Evolutionary conservation across 176 grass and related monocot genomes (phyloP).

Genomic region (Oryza australiensis): DNA sequence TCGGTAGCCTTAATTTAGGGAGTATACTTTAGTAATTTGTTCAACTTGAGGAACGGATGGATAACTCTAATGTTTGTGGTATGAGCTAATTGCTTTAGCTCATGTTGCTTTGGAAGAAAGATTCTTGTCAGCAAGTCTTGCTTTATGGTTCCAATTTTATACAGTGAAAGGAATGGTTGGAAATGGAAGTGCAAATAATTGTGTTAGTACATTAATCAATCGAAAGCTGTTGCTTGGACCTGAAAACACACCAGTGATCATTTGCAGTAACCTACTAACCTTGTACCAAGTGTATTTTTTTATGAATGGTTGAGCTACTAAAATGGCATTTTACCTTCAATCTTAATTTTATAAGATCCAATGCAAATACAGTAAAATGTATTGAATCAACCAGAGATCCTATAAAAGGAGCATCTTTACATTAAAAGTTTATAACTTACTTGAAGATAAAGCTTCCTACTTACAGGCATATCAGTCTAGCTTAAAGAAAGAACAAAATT

Average conservation of each 20-base stretch:
- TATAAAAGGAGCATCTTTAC: not conserved
- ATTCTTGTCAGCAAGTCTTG: not conserved
- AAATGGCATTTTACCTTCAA: not conserved
- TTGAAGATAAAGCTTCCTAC: not conserved
- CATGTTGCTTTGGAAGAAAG: not conserved
- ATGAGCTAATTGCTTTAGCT: not conserved
- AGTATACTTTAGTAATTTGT: not conserved
- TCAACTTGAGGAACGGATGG: not conserved
- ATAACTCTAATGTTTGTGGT: not conserved
- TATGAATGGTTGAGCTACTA: not conserved
- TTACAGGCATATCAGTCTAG: not conserved
- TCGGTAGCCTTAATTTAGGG: not conserved
- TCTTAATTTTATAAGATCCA: not conserved
- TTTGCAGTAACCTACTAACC: not conserved
- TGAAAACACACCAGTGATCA: not conserved
- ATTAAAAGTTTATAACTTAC: not conserved
- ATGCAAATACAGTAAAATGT: not conserved
- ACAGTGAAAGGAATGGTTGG: not conserved
- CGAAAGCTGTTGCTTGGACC: not conserved
- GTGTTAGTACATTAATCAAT: not conserved
- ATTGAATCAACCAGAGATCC: not conserved
- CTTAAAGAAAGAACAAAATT: not conserved
- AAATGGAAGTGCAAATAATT: not conserved
- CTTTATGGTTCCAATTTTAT: constrained; percentile 1
- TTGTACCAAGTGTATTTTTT: not conserved